Evolutionary conservation across 1,139 yeast species (phyloP).

Genomic region (Lodderomyces orthopsilosis): DNA sequence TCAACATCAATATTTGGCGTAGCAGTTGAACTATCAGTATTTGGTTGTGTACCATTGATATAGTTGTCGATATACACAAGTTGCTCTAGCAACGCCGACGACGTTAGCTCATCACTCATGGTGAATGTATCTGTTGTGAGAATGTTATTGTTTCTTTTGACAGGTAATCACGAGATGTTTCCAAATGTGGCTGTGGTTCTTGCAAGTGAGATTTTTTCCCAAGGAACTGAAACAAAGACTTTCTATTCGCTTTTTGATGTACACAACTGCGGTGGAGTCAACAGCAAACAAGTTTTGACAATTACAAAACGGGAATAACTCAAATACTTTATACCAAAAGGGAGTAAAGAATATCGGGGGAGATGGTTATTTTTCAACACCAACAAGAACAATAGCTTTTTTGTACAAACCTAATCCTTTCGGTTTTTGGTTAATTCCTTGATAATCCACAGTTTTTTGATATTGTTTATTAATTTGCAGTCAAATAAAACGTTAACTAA

Average conservation of each 20-base stretch:
- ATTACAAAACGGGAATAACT: too few relatives aligned
- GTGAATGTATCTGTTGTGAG: background rate
- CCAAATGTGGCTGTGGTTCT: background rate
- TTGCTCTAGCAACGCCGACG: constrained; percentile 70
- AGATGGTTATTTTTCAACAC: background rate
- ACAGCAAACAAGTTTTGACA: too few relatives aligned
- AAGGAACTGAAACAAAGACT: background rate
- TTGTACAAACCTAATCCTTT: background rate
- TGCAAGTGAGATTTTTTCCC: background rate
- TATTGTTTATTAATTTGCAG: background rate
- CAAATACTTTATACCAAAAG: background rate
- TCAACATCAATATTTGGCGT: constrained; percentile 53
- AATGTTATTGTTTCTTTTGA: too few relatives aligned
- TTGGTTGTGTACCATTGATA: constrained; percentile 37
- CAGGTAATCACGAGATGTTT: too few relatives aligned
- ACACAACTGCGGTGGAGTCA: background rate
- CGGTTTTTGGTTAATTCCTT: background rate
- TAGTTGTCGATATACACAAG: constrained; percentile 74
- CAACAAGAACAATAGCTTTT: background rate
- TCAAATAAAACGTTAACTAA: background rate
- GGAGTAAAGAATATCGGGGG: too few relatives aligned
- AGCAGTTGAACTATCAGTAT: constrained; percentile 12
- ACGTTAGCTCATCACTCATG: constrained; percentile 43
- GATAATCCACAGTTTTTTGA: background rate
- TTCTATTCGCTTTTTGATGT: background rate